phyloP scores from a whole-genome alignment of 768 basidiomycete genomes.

The Rhodotorula toruloides region DNA sequence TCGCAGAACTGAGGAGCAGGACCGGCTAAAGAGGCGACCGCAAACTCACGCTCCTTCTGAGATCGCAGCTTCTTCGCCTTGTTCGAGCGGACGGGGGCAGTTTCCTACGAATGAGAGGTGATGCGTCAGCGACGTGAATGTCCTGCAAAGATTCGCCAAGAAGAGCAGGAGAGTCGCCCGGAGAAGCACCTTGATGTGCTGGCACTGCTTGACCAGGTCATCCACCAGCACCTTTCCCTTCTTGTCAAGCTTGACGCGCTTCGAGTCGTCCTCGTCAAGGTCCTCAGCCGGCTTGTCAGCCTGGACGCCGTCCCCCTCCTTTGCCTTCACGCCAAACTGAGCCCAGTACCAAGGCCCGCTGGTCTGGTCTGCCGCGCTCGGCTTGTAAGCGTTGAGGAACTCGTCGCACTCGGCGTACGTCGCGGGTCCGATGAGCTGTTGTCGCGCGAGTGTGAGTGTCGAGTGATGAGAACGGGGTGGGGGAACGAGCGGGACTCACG shows the following conservation, averaged over 20 bases:
- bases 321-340: background rate
- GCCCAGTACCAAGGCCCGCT: constrained; percentile 16
- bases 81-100: constrained; percentile 20
- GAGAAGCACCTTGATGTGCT: constrained; percentile 2
- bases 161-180: background rate
- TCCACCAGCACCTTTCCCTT: constrained; percentile 6
- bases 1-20: background rate
- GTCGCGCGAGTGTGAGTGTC: background rate
- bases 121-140: background rate
- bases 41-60: constrained; percentile 28
- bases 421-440: constrained; percentile 20
- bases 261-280: background rate
- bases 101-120: background rate
- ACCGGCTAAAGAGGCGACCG: background rate
- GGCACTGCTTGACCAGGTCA: background rate
- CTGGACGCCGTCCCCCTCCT: background rate
- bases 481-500: background rate
- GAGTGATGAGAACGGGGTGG: background rate
- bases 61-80: constrained; percentile 14
- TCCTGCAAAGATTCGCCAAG: too few species aligned
- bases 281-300: background rate
- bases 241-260: background rate
- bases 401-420: constrained; percentile 1
- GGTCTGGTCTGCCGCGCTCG: background rate
- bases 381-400: constrained; percentile 12